Base-by-base conservation (phyloP, 768 basidiomycete species). In the Lentinus tigrinus region DNA sequence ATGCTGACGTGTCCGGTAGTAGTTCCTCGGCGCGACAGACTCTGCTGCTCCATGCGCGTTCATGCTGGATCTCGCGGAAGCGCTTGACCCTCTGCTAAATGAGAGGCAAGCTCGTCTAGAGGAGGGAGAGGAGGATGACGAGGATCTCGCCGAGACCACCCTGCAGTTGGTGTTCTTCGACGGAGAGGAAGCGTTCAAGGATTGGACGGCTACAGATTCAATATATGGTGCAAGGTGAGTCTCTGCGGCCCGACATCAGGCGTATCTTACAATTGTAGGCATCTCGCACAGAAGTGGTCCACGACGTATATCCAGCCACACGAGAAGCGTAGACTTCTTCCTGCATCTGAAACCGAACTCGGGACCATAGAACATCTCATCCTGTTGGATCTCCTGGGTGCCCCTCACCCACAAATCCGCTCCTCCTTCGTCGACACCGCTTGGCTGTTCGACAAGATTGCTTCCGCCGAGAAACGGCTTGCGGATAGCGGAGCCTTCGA, bases 1-100 rank as follows among this genome's bases (percentile, higher is more conserved):
- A 23, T 23, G 27, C 52, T 61, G 46, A 54, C 14, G 17, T 48
- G 21, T 38, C 21, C 26, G 55, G 49, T 52, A 60, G 62, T 73
- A 98, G 92, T 99, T 99, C 70, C 77, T 99, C 67, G 97, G 97
- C 34, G 97, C 97, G 9, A 98, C 95, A 10, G 97, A 99, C 70
- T 97, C 95, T 0, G 97, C 95, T 6, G 94, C 93, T 34, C 87
- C 97, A 2, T 98, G 95, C 63, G 93, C 95, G 4, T 87, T 98
- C 74, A 82, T 99, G 77, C 82, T 98, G 27, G 95, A 98, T 72
- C 76, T 98, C 16, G 97, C 95, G 0, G 91, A 95, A 72, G 75
- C 89, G 5, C 74, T 98, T 38, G 84, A 91, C 58, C 85, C 85
- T 0, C 74, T 95, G 39, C 72, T 98, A 17, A 79, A 89, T 34